These are phyloP conservation scores for Baorangia bicolor DNA, from an alignment of 768 basidiomycete species.

Conservation along the genomic window DNA sequence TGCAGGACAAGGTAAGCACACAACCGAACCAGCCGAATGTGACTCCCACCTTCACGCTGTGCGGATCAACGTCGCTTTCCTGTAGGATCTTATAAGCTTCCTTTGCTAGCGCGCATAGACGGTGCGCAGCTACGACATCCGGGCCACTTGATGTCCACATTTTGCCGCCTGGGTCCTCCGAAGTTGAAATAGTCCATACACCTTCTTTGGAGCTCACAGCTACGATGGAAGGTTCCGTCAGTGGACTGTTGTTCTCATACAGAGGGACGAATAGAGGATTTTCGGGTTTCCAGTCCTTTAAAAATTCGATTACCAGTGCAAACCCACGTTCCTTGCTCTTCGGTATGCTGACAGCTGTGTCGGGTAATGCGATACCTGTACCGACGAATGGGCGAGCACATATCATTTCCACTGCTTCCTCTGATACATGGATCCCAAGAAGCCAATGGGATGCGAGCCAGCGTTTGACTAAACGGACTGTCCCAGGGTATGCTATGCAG, in stretches of 20 bases:
- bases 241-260: slow-evolving; percentile 38
- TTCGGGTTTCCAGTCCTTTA: slow-evolving; percentile 86
- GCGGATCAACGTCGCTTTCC: slow-evolving; percentile 45
- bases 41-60: slow-evolving; percentile 58
- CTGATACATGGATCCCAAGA: slow-evolving; percentile 65
- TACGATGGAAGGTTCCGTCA: slow-evolving; percentile 13
- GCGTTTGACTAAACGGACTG: slow-evolving; percentile 85
- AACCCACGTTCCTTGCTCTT: slow-evolving; percentile 81
- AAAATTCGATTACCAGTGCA: slow-evolving; percentile 63
- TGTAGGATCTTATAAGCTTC: slow-evolving; percentile 68
- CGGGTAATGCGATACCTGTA: slow-evolving; percentile 33
- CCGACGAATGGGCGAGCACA: slow-evolving; percentile 77
- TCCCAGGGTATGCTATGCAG: slow-evolving; percentile 75
- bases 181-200: slow-evolving; percentile 80
- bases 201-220: slow-evolving; percentile 39
- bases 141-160: slow-evolving; percentile 76
- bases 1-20: slow-evolving; percentile 30
- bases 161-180: slow-evolving; percentile 67
- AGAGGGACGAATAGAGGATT: slow-evolving; percentile 73
- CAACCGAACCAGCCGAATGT: neutral
- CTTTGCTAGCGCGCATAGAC: slow-evolving; percentile 69
- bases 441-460: slow-evolving; percentile 94
- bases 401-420: slow-evolving; percentile 83
- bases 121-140: slow-evolving; percentile 66
- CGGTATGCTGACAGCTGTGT: slow-evolving; percentile 50